Percentiles rank a stretch among this genome's conserved stretches.
Conservation (phyloP, 441 rosid species). For the Adansonia gregorii region DNA sequence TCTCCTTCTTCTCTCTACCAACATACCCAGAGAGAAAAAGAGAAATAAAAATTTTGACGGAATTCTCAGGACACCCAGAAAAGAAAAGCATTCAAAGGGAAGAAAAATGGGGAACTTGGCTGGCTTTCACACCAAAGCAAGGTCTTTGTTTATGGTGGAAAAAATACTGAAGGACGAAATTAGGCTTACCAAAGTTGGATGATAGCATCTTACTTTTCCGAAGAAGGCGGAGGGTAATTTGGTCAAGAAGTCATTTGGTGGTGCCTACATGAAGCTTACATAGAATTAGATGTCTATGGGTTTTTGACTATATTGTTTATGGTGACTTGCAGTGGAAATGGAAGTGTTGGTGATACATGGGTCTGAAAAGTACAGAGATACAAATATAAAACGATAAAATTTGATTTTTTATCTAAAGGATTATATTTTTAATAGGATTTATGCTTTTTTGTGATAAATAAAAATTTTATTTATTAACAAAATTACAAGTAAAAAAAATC, state of each 20-base stretch:
- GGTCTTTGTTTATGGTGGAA: neutral
- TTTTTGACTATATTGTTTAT: no score
- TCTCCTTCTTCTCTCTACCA: constrained; percentile 57
- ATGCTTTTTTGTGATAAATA: no score
- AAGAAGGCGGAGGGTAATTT: constrained; percentile 14
- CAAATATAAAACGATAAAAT: no score
- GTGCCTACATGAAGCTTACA: neutral
- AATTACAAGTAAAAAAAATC: no score
- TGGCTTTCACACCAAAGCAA: constrained; percentile 49
- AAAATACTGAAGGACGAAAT: constrained; percentile 22
- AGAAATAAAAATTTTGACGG: constrained; percentile 28
- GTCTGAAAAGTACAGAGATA: no score
- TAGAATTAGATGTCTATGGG: no score
- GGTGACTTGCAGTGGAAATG: no score
- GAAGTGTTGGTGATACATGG: no score
- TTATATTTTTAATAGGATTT: no score
- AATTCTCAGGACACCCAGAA: constrained; percentile 38
- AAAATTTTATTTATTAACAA: no score
- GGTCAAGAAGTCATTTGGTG: neutral
- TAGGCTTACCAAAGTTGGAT: neutral
- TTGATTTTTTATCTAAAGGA: no score
- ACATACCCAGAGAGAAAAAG: constrained; percentile 34
- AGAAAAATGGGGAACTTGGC: constrained; percentile 31
- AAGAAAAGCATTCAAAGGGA: constrained; percentile 20
- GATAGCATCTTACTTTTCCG: neutral